Base-by-base conservation (phyloP, 345 rosid genomes). In the Populus tremula region DNA sequence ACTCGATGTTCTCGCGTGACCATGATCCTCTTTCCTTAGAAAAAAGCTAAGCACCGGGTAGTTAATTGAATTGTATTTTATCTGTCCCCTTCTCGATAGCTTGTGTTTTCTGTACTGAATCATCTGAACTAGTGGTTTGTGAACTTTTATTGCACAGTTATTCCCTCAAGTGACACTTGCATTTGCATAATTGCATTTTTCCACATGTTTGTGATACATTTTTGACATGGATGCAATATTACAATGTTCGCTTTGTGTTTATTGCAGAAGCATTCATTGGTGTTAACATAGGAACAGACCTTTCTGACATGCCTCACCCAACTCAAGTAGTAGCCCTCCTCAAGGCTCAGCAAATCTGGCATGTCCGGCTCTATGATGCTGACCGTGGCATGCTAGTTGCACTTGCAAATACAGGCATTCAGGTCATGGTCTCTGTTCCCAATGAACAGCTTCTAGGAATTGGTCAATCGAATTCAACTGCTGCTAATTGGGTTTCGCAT, bases 381-480 rank as follows among this genome's bases (percentile, higher is more conserved):
- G 98, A 96, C 77, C 89, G 87, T 2, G 88, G 94, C 29, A 89
- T 96, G 97, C 94, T 96, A 65, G 80, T 86, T 7, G 97, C 98
- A 6, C 95, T 96, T 56, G 98, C 98, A 69, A 90, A 94, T 78
- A 84, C 97, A 6, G 97, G 98, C 81, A 83, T 96, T 70, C 87
- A 86, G 41, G 97, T 96, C n/a, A 89, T 88, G 5, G 89, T 96
- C 81, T 92, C 99, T 39, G 92, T 96, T 45, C 98, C 99, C 20
- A 96, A 94, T 75, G 97, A 96, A 4, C 94, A 94, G 78, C 88
- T 96, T 70, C 94, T 96, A 14, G 99, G 97, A 63, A 91, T 96
- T 29, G 98, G 99, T 81, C 98, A 94, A 76, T 96, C 99, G 31
- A 96, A 96, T 86, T 91, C 97, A 61, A 96, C 98, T 0, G 99